Conservation (phyloP, 2,329 filamentous ascomycete species). For the Fusarium penzigii region DNA sequence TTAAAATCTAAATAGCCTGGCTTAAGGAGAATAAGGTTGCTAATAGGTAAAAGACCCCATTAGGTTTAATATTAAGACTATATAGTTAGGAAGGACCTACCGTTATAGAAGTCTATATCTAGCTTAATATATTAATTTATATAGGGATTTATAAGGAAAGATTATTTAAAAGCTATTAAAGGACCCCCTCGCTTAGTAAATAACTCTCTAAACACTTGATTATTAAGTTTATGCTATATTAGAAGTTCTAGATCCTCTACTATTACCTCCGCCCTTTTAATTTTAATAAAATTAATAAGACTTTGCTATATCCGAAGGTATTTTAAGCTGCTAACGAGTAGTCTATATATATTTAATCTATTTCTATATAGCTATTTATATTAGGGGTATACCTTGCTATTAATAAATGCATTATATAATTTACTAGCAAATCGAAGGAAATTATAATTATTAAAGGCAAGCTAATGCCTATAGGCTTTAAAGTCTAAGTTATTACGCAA, state of each 20-base stretch:
- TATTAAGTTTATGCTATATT: not conserved
- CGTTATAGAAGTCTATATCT: not conserved
- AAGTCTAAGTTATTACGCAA: slow-evolving; percentile 4
- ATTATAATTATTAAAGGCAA: not conserved
- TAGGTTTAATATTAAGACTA: not conserved
- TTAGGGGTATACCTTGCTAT: slow-evolving; percentile 1
- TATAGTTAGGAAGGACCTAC: not conserved
- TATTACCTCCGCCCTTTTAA: not conserved
- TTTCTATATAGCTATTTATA: not conserved
- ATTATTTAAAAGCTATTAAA: not conserved
- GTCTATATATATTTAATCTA: slow-evolving; percentile 4
- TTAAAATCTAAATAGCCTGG: not conserved
- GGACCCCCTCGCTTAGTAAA: not conserved
- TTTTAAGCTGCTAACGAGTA: slow-evolving; percentile 2
- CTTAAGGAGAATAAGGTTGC: not conserved
- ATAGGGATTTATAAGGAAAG: not conserved
- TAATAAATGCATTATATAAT: slow-evolving; percentile 8
- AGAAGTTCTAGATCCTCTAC: not conserved
- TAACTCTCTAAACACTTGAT: not conserved
- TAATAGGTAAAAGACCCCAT: not conserved
- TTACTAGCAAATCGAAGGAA: not conserved
- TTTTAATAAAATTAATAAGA: not conserved
- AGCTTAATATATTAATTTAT: not conserved
- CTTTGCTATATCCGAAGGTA: not conserved
- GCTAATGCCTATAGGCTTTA: slow-evolving; percentile 3